Evolutionary conservation across 768 basidiomycete genomes (phyloP).

Genomic region (Suillus weaverae): DNA sequence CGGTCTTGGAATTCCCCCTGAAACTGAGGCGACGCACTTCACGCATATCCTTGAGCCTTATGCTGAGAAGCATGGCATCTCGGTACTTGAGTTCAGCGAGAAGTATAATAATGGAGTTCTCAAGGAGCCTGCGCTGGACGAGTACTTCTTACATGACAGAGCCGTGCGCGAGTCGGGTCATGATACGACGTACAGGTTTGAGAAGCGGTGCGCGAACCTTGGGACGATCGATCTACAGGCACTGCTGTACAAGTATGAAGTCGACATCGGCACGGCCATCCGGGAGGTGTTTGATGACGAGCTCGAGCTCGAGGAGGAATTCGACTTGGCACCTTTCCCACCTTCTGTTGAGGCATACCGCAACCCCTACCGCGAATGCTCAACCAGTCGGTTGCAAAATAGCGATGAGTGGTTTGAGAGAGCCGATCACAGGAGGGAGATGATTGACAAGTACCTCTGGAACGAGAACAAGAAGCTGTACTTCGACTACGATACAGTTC

Average conservation of each 20-base stretch:
- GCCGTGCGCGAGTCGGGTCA: conserved; percentile 96
- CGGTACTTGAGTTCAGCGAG: conserved; percentile 94
- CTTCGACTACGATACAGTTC: conserved; percentile 94
- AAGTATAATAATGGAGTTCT: conserved; percentile 86
- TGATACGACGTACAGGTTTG: conserved; percentile 95
- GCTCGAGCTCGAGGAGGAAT: conserved; percentile 90
- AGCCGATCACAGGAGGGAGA: conserved; percentile 76
- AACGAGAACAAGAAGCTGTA: conserved; percentile 93
- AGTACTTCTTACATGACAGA: conserved; percentile 97
- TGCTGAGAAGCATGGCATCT: conserved; percentile 88
- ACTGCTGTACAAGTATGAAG: conserved; percentile 96
- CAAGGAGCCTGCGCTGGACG: conserved; percentile 87
- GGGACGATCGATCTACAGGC: conserved; percentile 96
- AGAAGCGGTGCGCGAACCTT: conserved; percentile 96
- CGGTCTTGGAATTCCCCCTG: conserved; percentile 94
- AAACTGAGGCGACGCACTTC: conserved; percentile 98
- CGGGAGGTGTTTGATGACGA: conserved; percentile 93
- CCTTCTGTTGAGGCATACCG: conserved; percentile 71
- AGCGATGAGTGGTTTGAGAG: conserved; percentile 94
- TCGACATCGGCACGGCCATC: conserved; percentile 98
- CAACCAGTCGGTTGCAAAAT: conserved; percentile 59
- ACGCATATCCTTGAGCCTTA: conserved; percentile 96
- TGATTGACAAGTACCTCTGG: conserved; percentile 95
- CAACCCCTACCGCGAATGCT: conserved; percentile 58
- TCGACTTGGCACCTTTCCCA: conserved; percentile 89